Evolutionary conservation across 352 stramenopile species (phyloP).

Genomic region (Phytopythium delawarense): DNA sequence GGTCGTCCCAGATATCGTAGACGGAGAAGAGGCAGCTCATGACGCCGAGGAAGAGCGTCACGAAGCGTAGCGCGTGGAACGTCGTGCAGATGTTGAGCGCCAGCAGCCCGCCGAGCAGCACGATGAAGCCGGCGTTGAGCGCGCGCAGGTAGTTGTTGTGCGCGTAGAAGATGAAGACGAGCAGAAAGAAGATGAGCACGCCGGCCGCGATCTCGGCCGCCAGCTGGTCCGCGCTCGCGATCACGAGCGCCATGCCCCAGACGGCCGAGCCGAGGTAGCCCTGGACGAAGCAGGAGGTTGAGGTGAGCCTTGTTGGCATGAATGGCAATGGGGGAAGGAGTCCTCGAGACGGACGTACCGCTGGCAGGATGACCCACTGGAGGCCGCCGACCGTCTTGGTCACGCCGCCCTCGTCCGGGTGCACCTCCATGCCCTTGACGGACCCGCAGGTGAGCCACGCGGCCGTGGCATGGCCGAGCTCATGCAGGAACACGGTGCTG

Average conservation of each 20-base stretch:
- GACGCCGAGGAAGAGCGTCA: constrained; percentile 86
- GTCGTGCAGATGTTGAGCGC: constrained; percentile 63
- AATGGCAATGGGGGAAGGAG: neutral
- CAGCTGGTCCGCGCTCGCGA: constrained; percentile 58
- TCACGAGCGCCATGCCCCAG: constrained; percentile 85
- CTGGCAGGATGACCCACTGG: constrained; percentile 70
- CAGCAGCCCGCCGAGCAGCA: constrained; percentile 72
- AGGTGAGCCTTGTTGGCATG: neutral
- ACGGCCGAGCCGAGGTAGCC: constrained; percentile 83
- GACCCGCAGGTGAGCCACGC: constrained; percentile 84
- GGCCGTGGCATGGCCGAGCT: constrained; percentile 78
- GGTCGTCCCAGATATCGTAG: constrained; percentile 90
- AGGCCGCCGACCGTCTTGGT: constrained; percentile 77
- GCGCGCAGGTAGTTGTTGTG: constrained; percentile 83
- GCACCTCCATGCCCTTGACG: constrained; percentile 87
- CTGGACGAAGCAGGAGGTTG: constrained; percentile 14
- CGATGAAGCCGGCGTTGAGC: constrained; percentile 82
- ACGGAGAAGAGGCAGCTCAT: constrained; percentile 91
- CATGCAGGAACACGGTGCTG: constrained; percentile 86
- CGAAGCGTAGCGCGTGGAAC: constrained; percentile 71
- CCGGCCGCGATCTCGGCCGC: constrained; percentile 69
- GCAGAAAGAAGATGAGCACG: constrained; percentile 84
- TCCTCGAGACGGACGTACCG: constrained; percentile 24
- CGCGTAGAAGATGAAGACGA: constrained; percentile 86
- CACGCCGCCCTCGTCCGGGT: constrained; percentile 84